These are phyloP conservation scores for Chalciporus piperatus DNA, from an alignment of 768 basidiomycete genomes.

Conservation along the genomic window DNA sequence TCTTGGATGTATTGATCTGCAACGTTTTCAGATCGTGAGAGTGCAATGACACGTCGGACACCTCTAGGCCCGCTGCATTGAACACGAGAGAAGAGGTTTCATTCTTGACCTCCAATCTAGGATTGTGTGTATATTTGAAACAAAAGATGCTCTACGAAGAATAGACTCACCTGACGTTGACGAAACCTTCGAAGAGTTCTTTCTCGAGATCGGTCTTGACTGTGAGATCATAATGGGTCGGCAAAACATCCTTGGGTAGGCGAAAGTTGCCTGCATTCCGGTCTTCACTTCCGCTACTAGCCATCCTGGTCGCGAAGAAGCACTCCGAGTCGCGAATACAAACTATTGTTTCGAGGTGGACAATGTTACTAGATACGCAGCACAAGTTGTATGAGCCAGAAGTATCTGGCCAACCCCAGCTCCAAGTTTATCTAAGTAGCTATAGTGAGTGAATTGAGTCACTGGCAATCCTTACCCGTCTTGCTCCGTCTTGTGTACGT, in stretches of 20 bases:
- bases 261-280: constrained; percentile 35
- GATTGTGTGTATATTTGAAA: neutral
- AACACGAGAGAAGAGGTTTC: constrained; percentile 62
- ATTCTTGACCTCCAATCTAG: constrained; percentile 60
- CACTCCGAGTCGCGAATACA: neutral
- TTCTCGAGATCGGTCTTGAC: constrained; percentile 79
- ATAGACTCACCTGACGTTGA: constrained; percentile 58
- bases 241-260: constrained; percentile 65
- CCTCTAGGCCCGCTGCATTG: constrained; percentile 58
- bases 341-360: too few species aligned
- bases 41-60: constrained; percentile 55
- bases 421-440: too few species aligned
- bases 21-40: constrained; percentile 50
- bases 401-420: too few species aligned
- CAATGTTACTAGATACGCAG: too few species aligned
- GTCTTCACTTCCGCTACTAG: neutral
- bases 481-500: too few species aligned
- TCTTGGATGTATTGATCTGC: constrained; percentile 42
- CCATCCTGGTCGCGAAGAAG: constrained; percentile 14
- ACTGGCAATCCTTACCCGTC: too few species aligned
- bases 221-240: constrained; percentile 75
- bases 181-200: constrained; percentile 74
- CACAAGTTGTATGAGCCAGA: too few species aligned
- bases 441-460: too few species aligned
- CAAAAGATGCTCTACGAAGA: neutral